Conservation (phyloP, 2,329 filamentous ascomycete species). For the Diaporthe citriasiana region DNA sequence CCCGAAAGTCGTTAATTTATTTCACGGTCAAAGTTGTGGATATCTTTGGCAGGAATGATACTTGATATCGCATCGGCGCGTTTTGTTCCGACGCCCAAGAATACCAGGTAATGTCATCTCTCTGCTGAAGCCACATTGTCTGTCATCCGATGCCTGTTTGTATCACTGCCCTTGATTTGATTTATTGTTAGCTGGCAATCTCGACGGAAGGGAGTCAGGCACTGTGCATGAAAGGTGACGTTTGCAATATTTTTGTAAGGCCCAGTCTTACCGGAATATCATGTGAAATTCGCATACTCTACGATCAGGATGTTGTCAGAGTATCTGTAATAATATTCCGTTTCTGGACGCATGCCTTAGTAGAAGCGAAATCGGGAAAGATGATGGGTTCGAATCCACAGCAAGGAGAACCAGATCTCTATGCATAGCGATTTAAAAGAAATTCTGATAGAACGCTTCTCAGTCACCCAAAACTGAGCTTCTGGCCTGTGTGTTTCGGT, state of each 20-base stretch:
- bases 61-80: neutral
- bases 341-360: no score
- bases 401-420: neutral
- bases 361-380: no score
- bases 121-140: no score
- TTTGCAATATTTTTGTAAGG: neutral
- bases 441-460: neutral
- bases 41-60: neutral
- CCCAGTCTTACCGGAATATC: neutral
- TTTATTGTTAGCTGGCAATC: neutral
- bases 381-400: neutral
- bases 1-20: neutral
- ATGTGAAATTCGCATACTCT: neutral
- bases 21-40: neutral
- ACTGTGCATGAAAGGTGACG: neutral
- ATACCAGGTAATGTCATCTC: neutral
- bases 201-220: neutral
- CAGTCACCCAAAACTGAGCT: neutral
- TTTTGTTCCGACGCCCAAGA: neutral
- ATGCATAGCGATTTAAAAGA: neutral
- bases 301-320: no score
- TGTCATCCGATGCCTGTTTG: neutral
- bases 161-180: neutral
- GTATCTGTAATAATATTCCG: no score
- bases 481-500: neutral